Conservation (phyloP, 768 basidiomycete species). For the Leccinum uliginosum region DNA sequence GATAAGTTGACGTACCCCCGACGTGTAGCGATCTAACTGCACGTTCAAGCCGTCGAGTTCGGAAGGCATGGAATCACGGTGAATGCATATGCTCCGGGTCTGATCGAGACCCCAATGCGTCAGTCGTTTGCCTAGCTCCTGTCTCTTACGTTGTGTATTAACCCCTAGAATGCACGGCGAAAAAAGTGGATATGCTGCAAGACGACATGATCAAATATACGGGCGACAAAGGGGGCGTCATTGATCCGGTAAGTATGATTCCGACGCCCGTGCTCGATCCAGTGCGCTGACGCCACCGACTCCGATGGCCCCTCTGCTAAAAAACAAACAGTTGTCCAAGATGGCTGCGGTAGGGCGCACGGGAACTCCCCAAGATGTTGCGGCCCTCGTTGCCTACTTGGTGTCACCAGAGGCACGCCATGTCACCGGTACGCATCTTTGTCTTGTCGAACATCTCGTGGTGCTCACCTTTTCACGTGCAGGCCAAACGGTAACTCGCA, state of each 20-base stretch:
- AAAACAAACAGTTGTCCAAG: conserved; percentile 9
- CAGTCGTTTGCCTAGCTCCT: background rate
- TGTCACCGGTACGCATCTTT: conserved; percentile 28
- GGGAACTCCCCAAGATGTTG: conserved; percentile 31
- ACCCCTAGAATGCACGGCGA: background rate
- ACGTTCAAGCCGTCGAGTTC: conserved; percentile 28
- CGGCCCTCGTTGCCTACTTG: conserved; percentile 35
- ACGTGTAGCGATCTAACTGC: background rate
- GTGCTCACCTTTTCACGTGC: background rate
- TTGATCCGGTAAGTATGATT: conserved; percentile 17
- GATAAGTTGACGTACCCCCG: background rate
- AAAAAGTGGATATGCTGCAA: conserved; percentile 11
- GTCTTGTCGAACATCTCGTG: background rate
- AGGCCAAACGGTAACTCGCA: conserved; percentile 26
- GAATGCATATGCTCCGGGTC: conserved; percentile 34
- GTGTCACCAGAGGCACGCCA: conserved; percentile 31
- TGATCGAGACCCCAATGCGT: conserved; percentile 28
- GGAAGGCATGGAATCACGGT: conserved; percentile 30
- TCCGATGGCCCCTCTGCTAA: background rate
- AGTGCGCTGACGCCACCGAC: background rate
- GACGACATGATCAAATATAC: conserved; percentile 7
- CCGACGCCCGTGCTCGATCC: background rate
- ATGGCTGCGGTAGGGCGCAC: conserved; percentile 18
- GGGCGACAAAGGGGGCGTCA: conserved; percentile 12
- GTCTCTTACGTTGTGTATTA: background rate